Evolutionary conservation across 805 yeast genomes (phyloP).

Genomic region (Saccharomycopsis sp.): DNA sequence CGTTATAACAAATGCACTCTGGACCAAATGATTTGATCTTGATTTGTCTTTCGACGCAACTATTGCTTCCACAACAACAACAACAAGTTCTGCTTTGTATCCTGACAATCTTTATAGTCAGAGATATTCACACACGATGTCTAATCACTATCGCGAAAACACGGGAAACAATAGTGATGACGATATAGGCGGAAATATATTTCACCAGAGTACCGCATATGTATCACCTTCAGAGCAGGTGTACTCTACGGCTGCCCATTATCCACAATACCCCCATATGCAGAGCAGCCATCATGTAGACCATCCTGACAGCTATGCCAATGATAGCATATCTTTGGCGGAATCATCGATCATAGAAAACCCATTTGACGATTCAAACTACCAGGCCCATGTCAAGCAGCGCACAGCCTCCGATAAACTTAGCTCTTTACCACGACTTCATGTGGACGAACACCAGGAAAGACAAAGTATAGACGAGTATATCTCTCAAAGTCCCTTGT

Average conservation of each 20-base stretch:
- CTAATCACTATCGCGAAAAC: not conserved
- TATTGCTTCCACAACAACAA: not conserved
- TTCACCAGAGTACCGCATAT: not conserved
- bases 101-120: not conserved
- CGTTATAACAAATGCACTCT: too few species aligned
- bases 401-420: not conserved
- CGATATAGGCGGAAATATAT: not conserved
- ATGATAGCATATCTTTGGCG: not conserved
- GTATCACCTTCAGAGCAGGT: not conserved
- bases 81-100: not conserved
- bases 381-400: not conserved
- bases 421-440: not conserved
- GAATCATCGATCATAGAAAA: slow-evolving; percentile 1
- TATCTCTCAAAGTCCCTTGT: not conserved
- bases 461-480: not conserved
- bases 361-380: not conserved
- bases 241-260: not conserved
- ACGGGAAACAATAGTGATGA: not conserved
- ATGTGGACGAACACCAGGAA: not conserved
- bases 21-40: too few species aligned
- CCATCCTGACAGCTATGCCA: not conserved
- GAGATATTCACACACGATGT: not conserved
- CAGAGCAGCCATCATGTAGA: not conserved
- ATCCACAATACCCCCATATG: not conserved
- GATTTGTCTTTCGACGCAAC: too few species aligned